Evolutionary conservation across 2,329 filamentous ascomycete species (phyloP).

Genomic region (Curvularia lunata): DNA sequence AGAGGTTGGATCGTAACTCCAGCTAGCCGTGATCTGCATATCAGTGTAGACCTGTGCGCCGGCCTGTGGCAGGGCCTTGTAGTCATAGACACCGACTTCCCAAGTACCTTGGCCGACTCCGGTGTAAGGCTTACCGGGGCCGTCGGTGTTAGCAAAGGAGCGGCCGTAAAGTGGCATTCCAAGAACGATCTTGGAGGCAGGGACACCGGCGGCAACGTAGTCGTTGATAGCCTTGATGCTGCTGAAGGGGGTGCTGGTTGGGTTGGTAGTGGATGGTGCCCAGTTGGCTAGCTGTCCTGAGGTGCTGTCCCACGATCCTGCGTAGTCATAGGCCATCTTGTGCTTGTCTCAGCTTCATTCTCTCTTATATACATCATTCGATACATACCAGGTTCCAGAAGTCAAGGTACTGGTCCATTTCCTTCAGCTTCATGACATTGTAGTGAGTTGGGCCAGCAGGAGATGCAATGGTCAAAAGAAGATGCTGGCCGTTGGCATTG

Average conservation of each 20-base stretch:
- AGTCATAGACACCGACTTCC: conserved; percentile 48
- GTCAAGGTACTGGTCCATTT: conserved; percentile 57
- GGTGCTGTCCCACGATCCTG: conserved; percentile 44
- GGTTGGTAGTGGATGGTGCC: conserved; percentile 33
- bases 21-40: conserved; percentile 33
- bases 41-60: conserved; percentile 36
- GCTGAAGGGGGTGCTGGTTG: conserved; percentile 44
- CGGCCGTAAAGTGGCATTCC: conserved; percentile 50
- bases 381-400: conserved; percentile 59
- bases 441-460: conserved; percentile 55
- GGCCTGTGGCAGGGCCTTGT: conserved; percentile 42
- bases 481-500: conserved; percentile 50
- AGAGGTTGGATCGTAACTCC: conserved; percentile 37
- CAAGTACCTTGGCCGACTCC: conserved; percentile 44
- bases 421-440: conserved; percentile 50
- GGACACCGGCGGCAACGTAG: conserved; percentile 42
- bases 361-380: not conserved
- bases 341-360: not conserved
- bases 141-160: conserved; percentile 43
- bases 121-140: conserved; percentile 40
- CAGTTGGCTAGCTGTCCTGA: conserved; percentile 46
- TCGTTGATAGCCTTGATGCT: conserved; percentile 40
- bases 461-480: conserved; percentile 56
- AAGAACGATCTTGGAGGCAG: conserved; percentile 44
- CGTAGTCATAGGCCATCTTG: conserved; percentile 82